Percentiles rank a stretch among this genome's conserved stretches.
These are phyloP conservation scores for Fusarium sororula DNA, from an alignment of 2,329 filamentous ascomycete genomes.

Conservation along the genomic window DNA sequence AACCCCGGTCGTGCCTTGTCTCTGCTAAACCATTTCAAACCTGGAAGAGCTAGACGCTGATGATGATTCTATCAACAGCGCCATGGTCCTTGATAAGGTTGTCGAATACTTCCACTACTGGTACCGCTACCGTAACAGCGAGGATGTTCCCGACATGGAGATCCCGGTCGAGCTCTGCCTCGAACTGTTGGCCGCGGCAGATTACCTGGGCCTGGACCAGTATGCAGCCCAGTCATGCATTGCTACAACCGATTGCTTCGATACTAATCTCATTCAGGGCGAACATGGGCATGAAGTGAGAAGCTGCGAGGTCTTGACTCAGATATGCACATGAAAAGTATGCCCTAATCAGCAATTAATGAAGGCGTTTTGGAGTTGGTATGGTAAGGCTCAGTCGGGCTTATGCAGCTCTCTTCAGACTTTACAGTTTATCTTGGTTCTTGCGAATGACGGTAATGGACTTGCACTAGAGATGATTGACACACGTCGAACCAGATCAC, in stretches of 20 bases:
- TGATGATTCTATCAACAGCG: conserved; percentile 57
- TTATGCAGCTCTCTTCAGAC: conserved; percentile 8
- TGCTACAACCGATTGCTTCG: conserved; percentile 29
- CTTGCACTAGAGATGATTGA: neutral
- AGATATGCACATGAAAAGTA: neutral
- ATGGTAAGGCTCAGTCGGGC: conserved; percentile 12
- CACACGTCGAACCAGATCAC: neutral
- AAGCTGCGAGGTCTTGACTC: neutral
- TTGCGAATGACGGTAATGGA: conserved; percentile 30
- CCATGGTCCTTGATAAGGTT: conserved; percentile 79
- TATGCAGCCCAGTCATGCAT: conserved; percentile 49
- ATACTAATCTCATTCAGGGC: conserved; percentile 48
- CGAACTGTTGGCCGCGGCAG: conserved; percentile 79
- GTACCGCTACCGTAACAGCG: conserved; percentile 74
- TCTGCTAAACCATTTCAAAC: conserved; percentile 12
- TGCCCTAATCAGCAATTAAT: neutral
- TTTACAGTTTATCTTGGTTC: conserved; percentile 3
- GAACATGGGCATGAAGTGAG: conserved; percentile 51
- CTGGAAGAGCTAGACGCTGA: conserved; percentile 36
- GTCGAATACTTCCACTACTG: conserved; percentile 87
- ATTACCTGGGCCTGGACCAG: conserved; percentile 76
- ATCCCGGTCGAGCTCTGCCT: conserved; percentile 81
- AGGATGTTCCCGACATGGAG: conserved; percentile 82
- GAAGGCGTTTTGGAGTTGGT: conserved; percentile 32
- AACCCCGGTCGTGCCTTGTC: conserved; percentile 21